phyloP scores from a whole-genome alignment of 306 rosid genomes.

The Prunus fruticosa region DNA sequence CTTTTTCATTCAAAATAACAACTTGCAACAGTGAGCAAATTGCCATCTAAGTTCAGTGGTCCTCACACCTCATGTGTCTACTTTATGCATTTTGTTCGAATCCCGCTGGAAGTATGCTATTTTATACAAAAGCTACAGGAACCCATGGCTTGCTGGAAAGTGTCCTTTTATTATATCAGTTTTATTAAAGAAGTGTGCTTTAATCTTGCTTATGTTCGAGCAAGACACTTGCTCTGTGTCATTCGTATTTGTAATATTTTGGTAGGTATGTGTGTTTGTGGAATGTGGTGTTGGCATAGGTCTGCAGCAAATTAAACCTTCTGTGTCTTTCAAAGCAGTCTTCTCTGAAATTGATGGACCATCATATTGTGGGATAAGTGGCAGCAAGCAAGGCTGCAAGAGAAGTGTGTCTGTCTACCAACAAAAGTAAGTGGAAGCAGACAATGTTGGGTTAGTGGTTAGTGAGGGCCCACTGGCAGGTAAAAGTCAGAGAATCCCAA shows the following conservation, averaged over 20 bases:
- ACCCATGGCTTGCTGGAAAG: conserved; percentile 5
- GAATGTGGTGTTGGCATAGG: background rate
- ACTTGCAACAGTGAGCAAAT: background rate
- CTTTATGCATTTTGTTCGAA: background rate
- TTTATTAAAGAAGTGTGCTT: background rate
- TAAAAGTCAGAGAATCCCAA: background rate
- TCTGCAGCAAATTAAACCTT: background rate
- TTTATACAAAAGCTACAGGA: background rate
- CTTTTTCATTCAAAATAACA: background rate
- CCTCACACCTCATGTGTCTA: conserved; percentile 1
- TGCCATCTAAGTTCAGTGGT: background rate
- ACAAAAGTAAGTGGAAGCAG: background rate
- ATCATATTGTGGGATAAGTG: background rate
- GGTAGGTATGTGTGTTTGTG: background rate
- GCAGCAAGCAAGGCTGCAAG: background rate
- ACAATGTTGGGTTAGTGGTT: background rate
- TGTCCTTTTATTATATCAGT: background rate
- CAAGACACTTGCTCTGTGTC: background rate
- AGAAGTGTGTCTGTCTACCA: background rate
- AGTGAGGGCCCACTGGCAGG: conserved; percentile 9
- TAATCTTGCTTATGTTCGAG: background rate
- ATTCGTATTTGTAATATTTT: background rate
- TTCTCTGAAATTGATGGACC: background rate
- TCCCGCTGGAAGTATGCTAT: background rate
- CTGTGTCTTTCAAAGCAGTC: background rate